phyloP scores from a whole-genome alignment of 768 basidiomycete species.

The Epithele typhae region DNA sequence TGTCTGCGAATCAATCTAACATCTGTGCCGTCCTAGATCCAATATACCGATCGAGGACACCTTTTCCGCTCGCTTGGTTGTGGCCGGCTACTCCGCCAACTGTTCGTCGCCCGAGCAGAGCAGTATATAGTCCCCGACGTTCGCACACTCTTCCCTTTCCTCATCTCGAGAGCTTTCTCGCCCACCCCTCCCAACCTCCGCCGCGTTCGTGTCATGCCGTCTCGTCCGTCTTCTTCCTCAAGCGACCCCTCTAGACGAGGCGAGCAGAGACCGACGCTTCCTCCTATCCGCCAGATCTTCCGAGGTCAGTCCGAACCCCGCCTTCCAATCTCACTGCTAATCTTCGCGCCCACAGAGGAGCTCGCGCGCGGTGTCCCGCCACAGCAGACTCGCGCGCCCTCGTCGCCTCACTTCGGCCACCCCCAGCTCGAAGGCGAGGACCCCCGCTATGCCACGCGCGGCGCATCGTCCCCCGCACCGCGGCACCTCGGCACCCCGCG shows the following conservation, averaged over 20 bases:
- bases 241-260: slow-evolving; percentile 17
- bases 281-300: slow-evolving; percentile 68
- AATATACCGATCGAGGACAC: slow-evolving; percentile 6
- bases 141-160: slow-evolving; percentile 1
- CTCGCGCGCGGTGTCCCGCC: slow-evolving; percentile 23
- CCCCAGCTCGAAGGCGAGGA: slow-evolving; percentile 22
- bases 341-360: slow-evolving; percentile 13
- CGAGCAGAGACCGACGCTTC: slow-evolving; percentile 55
- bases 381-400: slow-evolving; percentile 15
- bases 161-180: slow-evolving; percentile 5
- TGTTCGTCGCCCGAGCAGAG: slow-evolving; percentile 5
- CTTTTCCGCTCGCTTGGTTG: slow-evolving; percentile 1
- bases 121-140: slow-evolving; percentile 10
- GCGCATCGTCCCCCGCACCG: slow-evolving; percentile 13
- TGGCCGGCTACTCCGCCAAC: slow-evolving; percentile 5
- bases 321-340: neutral
- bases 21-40: slow-evolving; percentile 9
- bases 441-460: slow-evolving; percentile 9
- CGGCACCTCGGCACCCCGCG: slow-evolving; percentile 10
- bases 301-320: slow-evolving; percentile 37
- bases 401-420: slow-evolving; percentile 22
- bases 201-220: slow-evolving; percentile 18
- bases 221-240: slow-evolving; percentile 19
- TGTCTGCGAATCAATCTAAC: slow-evolving; percentile 7
- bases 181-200: neutral